A percentile compares a stretch with the other conserved stretches of the same genome.
Evolutionary conservation across 2,329 filamentous ascomycete genomes (phyloP).

Genomic region (Colletotrichum somersetense): DNA sequence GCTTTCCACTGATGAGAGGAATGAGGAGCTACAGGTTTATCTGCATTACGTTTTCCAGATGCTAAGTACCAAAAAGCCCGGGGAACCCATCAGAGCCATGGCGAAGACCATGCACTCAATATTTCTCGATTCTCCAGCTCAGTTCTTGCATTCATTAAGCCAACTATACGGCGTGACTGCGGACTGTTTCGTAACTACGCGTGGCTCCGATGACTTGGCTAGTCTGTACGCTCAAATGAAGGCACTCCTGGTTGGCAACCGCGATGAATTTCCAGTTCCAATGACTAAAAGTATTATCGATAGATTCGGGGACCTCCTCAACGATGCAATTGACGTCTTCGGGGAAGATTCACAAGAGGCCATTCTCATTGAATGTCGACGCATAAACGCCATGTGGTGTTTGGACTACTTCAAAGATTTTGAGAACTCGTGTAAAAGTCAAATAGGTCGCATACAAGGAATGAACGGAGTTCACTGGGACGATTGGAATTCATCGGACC

Average conservation of each 20-base stretch:
- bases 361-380: fast-evolving
- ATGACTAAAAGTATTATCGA: too few species aligned
- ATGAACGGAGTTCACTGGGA: not conserved
- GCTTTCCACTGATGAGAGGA: fast-evolving
- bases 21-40: not conserved
- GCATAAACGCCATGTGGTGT: fast-evolving
- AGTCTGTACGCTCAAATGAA: not conserved
- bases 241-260: not conserved
- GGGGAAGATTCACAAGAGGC: not conserved
- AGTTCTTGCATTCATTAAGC: not conserved
- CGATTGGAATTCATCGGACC: not conserved
- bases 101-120: not conserved
- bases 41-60: not conserved
- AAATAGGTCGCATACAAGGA: not conserved
- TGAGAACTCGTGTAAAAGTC: not conserved
- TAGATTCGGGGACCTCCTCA: too few species aligned
- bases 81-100: not conserved
- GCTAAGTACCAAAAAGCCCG: not conserved
- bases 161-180: not conserved
- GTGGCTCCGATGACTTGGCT: not conserved
- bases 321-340: not conserved
- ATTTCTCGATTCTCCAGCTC: not conserved
- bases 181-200: not conserved
- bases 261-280: too few species aligned
- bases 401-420: fast-evolving